Evolutionary conservation across 176 grass and related monocot genomes (phyloP), one percentile per base, ranked within the genome.

Genomic region (Paspalum notatum): DNA sequence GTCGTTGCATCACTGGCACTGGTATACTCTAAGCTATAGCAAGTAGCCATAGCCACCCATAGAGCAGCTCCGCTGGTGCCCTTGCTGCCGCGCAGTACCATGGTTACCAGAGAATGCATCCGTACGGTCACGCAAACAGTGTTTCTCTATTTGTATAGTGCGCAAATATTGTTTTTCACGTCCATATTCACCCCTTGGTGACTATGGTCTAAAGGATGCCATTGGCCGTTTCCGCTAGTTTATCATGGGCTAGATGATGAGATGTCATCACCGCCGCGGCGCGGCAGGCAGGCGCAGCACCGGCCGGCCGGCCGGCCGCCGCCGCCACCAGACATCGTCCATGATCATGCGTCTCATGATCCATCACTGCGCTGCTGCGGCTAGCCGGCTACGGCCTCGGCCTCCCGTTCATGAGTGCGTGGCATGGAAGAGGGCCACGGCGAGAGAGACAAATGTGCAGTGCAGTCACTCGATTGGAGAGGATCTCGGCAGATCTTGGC

Each of bases 161-260:
- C n/a, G n/a, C n/a, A n/a, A n/a, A n/a, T n/a, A n/a, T n/a, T n/a
- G n/a, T n/a, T n/a, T n/a, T n/a, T n/a, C 48, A 78, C 21, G 66
- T 21, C 54, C n/a, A n/a, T n/a, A n/a, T n/a, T n/a, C n/a, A n/a
- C n/a, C n/a, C n/a, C n/a, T n/a, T n/a, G n/a, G n/a, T n/a, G n/a
- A n/a, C n/a, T n/a, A n/a, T n/a, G n/a, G n/a, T n/a, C n/a, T n/a
- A n/a, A n/a, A n/a, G 4, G 18, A n/a, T 12, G 55, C 39, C 68
- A 73, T 66, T 86, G 68, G 84, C 46, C 48, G 24, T 9, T 56
- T 32, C 22, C 24, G 41, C 18, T n/a, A 44, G 7, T 43, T 42
- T 40, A 55, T 25, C 51, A 41, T 48, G 40, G 5, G 1, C 59
- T 24, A 38, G 9, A 70, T 84, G 62, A 48, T 64, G 72, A 85